A percentile compares a stretch with the other conserved stretches of the same genome.
phyloP scores from a whole-genome alignment of 345 rosid species.

The Schrenkiella parvula region DNA sequence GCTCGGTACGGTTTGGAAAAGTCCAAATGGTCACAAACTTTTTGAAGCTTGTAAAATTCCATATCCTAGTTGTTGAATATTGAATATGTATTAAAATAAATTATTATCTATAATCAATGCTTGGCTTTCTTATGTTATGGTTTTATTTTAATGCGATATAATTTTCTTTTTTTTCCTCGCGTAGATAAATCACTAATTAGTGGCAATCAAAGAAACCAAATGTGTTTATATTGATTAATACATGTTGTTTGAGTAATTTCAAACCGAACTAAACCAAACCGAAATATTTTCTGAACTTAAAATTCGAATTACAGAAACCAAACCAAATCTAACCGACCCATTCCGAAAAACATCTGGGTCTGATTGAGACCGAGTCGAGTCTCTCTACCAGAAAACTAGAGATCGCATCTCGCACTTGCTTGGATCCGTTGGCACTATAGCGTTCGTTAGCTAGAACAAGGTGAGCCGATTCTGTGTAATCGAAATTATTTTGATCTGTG shows the following conservation, averaged over 20 bases:
- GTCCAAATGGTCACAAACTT: not conserved
- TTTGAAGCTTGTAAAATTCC: slow-evolving; percentile 1
- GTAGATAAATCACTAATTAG: no score
- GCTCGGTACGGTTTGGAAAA: not conserved
- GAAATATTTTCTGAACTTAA: no score
- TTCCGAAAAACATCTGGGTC: no score
- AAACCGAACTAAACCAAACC: not conserved
- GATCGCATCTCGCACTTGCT: not conserved
- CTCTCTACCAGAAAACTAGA: not conserved
- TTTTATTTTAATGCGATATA: not conserved
- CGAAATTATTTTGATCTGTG: not conserved
- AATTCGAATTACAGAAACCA: no score
- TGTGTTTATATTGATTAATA: no score
- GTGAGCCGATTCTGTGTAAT: not conserved
- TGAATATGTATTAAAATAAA: not conserved
- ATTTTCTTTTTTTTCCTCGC: no score
- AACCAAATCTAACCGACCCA: no score
- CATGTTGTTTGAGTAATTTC: not conserved
- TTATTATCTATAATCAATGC: not conserved
- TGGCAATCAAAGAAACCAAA: no score
- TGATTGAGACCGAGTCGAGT: not conserved
- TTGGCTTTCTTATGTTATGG: not conserved
- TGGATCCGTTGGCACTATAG: not conserved
- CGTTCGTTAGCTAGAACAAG: not conserved
- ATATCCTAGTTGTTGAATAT: not conserved